Evolutionary conservation across 352 stramenopile species (phyloP), one percentile per base, ranked within the genome.

Genomic region (Pythium periplocum): DNA sequence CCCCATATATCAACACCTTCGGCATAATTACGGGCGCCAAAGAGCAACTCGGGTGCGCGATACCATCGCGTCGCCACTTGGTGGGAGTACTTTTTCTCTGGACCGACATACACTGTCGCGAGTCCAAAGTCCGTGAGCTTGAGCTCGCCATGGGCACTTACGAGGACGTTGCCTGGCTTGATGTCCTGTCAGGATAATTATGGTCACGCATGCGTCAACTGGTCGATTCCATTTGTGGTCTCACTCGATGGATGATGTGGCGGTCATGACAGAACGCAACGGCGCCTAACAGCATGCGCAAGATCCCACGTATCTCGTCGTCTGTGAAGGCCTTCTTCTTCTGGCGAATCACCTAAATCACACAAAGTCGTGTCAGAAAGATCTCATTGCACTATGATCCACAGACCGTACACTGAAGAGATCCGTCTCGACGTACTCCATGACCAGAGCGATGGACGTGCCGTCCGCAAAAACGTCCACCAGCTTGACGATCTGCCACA

Each of bases 31-130:
- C 69, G 69, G 5, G 68, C 57, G n/a, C 83, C 81, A 34, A 93
- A 86, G 43, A 95, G 77, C 53, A 93, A 55, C 56, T 95, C 84
- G 0, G 84, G 84, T 4, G 84, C 80, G 31, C 84, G 76, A 61
- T 92, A 93, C 83, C 80, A 95, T 10, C 83, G 68, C n/a, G 83
- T 90, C 17, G 78, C 78, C 34, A 90, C 79, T 61, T 90, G 78
- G 45, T 90, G 80, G 41, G 75, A 87, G 43, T 87, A 87, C 17
- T 64, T 67, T 30, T 57, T 70, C 26, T 51, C 32, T 32, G 59
- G 38, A 0, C 65, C 68, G 1, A 77, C 50, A 50, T 83, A 87
- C 12, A 89, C 78, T 0, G 76, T 87, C 12, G 80, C 76, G 31
- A 91, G 75, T n/a, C 83, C 80, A 61, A 90, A 93, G 59, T 93